Percentiles rank a stretch among this genome's conserved stretches.
Evolutionary conservation across 2,329 filamentous ascomycete species (phyloP).

Genomic region (Colletotrichum orchidophilum): DNA sequence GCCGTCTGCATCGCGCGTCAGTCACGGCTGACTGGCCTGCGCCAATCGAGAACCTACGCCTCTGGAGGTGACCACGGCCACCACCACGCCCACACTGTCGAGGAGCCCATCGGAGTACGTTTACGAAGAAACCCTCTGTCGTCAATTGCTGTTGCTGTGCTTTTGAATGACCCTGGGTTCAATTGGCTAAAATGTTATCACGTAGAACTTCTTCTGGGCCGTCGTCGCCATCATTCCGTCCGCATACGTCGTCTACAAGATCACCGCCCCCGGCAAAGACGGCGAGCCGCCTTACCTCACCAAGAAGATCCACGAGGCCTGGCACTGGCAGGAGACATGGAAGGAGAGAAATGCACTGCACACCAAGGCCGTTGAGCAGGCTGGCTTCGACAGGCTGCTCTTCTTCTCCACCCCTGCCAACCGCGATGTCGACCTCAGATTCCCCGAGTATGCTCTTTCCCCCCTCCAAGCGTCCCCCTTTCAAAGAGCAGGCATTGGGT

Average conservation of each 20-base stretch:
- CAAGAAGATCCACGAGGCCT: conserved; percentile 57
- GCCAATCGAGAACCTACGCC: conserved; percentile 59
- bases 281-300: conserved; percentile 59
- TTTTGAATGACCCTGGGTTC: background rate
- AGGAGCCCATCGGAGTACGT: conserved; percentile 68
- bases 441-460: conserved; percentile 63
- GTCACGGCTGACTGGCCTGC: conserved; percentile 43
- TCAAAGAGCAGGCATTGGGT: background rate
- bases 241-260: conserved; percentile 56
- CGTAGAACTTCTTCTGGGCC: conserved; percentile 52
- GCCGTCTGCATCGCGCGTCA: conserved; percentile 48
- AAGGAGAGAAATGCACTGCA: conserved; percentile 62
- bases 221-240: conserved; percentile 55
- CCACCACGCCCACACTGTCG: conserved; percentile 54
- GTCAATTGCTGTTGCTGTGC: background rate
- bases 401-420: conserved; percentile 53
- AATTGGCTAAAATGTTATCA: conserved; percentile 1
- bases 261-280: conserved; percentile 58
- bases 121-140: background rate
- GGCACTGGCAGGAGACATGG: conserved; percentile 59
- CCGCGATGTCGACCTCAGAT: conserved; percentile 62
- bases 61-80: conserved; percentile 59
- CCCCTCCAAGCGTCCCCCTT: background rate
- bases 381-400: conserved; percentile 65
- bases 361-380: conserved; percentile 63